Evolutionary conservation across 2,329 filamentous ascomycete genomes (phyloP), one percentile per base, ranked within the genome.

Genomic region (Fusarium compactum): DNA sequence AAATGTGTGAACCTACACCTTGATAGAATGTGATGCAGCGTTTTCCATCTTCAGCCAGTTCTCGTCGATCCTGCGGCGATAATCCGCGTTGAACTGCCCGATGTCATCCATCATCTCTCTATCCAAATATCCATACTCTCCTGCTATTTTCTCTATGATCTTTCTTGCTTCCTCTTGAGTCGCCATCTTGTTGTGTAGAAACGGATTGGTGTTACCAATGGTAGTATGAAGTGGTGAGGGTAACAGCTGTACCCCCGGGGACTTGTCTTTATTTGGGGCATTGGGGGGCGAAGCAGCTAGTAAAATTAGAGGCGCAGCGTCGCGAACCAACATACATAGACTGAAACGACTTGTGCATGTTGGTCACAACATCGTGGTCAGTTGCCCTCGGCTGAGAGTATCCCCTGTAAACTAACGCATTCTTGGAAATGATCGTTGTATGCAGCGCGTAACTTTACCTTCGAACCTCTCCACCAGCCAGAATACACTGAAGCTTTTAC

Each of bases 81-180:
- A 69, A 12, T 62, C 29, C 8, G 56, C n/a, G 7, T 69, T 69
- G 24, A 43, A 71, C 2, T 45, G 12, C 3, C 51, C 68, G 3
- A 72, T 71, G 6, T 67, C 45, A 14, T 72, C 45, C 70, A 72
- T 72, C 70, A 72, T 72, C 8, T 65, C 5, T 16, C 55, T 30
- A 5, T 67, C 18, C 3, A 71, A 4, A 20, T 55, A 69, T 16
- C 70, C 70, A 48, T 58, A 65, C 10, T 63, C 44, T 5, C 43
- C 9, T 6, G 68, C 69, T 18, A 71, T n/a, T 9, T 58, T 44
- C n/a, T 38, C 45, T 6, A 72, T 53, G 20, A 67, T 69, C 18
- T 55, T 16, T 27, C 64, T 59, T 29, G 69, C 69, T 12, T 72
- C 61, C 14, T 65, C 30, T 24, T 14, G 18, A 45, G 40, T 71